Conservation (phyloP, 106 monocot genomes). For the Phalaenopsis equestris region DNA sequence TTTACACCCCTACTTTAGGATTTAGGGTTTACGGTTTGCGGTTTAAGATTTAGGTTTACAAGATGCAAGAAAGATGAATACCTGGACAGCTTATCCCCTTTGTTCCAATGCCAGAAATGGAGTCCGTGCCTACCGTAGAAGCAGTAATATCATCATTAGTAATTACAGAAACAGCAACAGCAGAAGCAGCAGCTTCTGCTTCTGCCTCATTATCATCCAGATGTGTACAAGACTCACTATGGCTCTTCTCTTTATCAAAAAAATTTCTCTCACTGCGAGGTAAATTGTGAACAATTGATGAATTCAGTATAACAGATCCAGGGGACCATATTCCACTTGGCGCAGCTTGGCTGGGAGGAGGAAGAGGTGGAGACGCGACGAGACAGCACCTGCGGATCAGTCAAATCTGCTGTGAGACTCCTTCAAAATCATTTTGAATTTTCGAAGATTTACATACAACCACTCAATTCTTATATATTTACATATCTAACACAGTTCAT, state of each 20-base stretch:
- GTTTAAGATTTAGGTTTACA: not conserved
- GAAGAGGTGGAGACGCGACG: constrained; percentile 46
- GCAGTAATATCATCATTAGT: constrained; percentile 62
- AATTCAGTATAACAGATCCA: constrained; percentile 35
- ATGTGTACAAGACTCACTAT: constrained; percentile 30
- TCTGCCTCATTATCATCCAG: constrained; percentile 72
- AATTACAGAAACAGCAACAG: constrained; percentile 93
- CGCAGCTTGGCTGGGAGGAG: constrained; percentile 38
- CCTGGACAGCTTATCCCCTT: constrained; percentile 29
- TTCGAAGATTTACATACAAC: not conserved
- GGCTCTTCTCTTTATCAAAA: not conserved
- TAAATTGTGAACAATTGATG: constrained; percentile 19
- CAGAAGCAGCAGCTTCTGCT: constrained; percentile 97
- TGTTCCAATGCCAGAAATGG: constrained; percentile 19
- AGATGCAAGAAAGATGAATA: not conserved
- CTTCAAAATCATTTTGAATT: not conserved
- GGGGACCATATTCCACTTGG: constrained; percentile 42
- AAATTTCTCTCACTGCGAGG: not conserved
- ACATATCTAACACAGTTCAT: too few species aligned
- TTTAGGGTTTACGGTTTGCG: not conserved
- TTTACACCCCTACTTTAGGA: not conserved
- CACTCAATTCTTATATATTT: too few species aligned
- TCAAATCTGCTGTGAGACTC: not conserved
- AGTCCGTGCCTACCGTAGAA: constrained; percentile 15
- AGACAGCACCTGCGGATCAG: constrained; percentile 56